phyloP scores from a whole-genome alignment of 257 asterid genomes.

The Parsonsia alboflavescens region DNA sequence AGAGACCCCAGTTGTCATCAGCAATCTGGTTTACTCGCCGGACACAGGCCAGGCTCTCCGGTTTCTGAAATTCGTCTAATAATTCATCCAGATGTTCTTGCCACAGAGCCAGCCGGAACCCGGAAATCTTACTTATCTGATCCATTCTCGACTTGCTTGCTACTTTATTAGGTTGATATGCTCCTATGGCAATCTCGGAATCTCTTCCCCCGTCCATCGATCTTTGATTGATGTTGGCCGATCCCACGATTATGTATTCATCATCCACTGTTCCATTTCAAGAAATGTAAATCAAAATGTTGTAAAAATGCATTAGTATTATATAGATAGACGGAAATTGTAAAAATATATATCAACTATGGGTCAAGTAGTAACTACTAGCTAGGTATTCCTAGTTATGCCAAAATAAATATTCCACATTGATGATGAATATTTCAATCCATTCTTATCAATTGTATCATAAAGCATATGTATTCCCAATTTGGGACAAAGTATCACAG shows the following conservation, averaged over 20 bases:
- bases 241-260: slow-evolving; percentile 84
- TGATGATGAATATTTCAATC: no score
- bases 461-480: no score
- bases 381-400: no score
- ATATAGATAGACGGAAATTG: no score
- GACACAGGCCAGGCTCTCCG: slow-evolving; percentile 60
- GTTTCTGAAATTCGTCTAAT: slow-evolving; percentile 30
- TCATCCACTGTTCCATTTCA: slow-evolving; percentile 56
- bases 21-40: slow-evolving; percentile 41
- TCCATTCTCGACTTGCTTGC: slow-evolving; percentile 4
- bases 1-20: slow-evolving; percentile 53
- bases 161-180: slow-evolving; percentile 68
- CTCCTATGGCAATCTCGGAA: slow-evolving; percentile 91
- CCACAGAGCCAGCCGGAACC: slow-evolving; percentile 74
- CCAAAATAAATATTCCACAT: no score
- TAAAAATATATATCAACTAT: no score
- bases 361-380: no score
- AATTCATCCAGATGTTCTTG: slow-evolving; percentile 50
- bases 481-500: no score
- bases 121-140: slow-evolving; percentile 52
- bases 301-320: no score
- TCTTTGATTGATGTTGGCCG: slow-evolving; percentile 90
- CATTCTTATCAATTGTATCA: no score
- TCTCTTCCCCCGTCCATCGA: slow-evolving; percentile 94
- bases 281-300: no score